A percentile compares a stretch with the other conserved stretches of the same genome.
phyloP scores from a whole-genome alignment of 2,329 filamentous ascomycete genomes.

The Aspergillus spinulosporus region DNA sequence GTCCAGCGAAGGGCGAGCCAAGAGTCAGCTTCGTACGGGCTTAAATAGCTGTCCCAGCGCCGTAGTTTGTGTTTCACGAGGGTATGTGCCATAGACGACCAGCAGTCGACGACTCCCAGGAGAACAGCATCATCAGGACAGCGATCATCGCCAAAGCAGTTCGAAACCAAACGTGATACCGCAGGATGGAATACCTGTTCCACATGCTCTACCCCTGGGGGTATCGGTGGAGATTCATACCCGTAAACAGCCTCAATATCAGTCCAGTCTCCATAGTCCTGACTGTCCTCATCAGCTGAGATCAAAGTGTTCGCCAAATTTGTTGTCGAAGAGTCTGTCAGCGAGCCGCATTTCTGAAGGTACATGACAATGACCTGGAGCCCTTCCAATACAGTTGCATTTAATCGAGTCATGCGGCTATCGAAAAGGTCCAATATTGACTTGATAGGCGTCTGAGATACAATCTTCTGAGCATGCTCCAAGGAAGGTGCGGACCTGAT shows the following conservation, averaged over 20 bases:
- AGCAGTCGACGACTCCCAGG: constrained; percentile 54
- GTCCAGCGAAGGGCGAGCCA: constrained; percentile 50
- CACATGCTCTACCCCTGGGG: constrained; percentile 33
- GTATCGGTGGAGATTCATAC: constrained; percentile 27
- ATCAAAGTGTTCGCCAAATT: constrained; percentile 23
- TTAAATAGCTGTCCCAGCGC: constrained; percentile 59
- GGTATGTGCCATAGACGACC: constrained; percentile 52
- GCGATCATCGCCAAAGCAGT: constrained; percentile 61
- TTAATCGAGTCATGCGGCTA: constrained; percentile 46
- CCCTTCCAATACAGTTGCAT: constrained; percentile 50
- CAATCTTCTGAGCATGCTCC: constrained; percentile 44
- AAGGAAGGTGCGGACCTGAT: constrained; percentile 45
- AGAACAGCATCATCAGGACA: constrained; percentile 57
- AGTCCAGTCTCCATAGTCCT: constrained; percentile 63
- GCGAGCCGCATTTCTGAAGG: constrained; percentile 30
- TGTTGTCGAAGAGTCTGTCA: constrained; percentile 19
- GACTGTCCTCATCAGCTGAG: constrained; percentile 58
- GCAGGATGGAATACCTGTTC: constrained; percentile 50
- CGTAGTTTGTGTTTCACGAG: constrained; percentile 49
- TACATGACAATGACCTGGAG: constrained; percentile 52
- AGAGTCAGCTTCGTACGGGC: constrained; percentile 53
- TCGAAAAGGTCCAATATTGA: constrained; percentile 56
- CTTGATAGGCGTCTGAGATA: constrained; percentile 47
- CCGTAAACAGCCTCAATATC: constrained; percentile 52
- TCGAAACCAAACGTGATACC: constrained; percentile 58